Evolutionary conservation across 2,329 filamentous ascomycete species (phyloP).

Genomic region (Bipolaris oryzae): DNA sequence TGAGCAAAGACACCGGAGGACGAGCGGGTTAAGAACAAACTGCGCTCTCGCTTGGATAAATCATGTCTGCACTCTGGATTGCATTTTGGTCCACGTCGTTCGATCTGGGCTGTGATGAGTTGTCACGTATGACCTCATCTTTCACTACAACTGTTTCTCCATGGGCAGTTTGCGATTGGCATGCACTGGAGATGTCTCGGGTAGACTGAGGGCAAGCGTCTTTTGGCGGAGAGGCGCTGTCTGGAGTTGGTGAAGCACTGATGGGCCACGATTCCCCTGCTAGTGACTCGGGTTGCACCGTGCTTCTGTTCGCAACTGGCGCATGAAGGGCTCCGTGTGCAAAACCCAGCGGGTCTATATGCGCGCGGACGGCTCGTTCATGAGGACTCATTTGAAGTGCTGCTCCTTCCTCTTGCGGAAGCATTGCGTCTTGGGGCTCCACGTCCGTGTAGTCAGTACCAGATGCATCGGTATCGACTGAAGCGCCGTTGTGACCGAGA

Average conservation of each 20-base stretch:
- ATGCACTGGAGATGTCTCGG: not conserved
- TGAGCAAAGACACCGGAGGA: conserved; percentile 12
- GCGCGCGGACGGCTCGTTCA: not conserved
- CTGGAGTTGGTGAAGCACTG: not conserved
- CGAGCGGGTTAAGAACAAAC: conserved; percentile 14
- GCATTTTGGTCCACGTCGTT: not conserved
- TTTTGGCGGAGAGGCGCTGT: not conserved
- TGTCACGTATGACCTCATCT: not conserved
- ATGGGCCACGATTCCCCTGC: not conserved
- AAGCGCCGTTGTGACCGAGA: conserved; percentile 20
- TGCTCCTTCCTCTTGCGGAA: conserved; percentile 1
- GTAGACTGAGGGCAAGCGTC: not conserved
- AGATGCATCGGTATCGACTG: conserved; percentile 12
- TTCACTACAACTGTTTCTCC: not conserved
- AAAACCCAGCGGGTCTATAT: not conserved
- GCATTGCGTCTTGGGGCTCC: conserved; percentile 3
- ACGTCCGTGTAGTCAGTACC: conserved; percentile 16
- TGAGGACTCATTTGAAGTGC: not conserved
- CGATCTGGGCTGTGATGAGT: not conserved
- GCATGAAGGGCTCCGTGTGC: not conserved
- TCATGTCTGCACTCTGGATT: not conserved
- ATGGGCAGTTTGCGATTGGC: not conserved
- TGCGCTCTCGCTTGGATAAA: conserved; percentile 3
- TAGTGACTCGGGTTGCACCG: not conserved
- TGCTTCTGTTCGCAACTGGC: not conserved